These are phyloP conservation scores for Amylostereum areolatum DNA, from an alignment of 1,284 basidiomycete genomes.

Conservation along the genomic window DNA sequence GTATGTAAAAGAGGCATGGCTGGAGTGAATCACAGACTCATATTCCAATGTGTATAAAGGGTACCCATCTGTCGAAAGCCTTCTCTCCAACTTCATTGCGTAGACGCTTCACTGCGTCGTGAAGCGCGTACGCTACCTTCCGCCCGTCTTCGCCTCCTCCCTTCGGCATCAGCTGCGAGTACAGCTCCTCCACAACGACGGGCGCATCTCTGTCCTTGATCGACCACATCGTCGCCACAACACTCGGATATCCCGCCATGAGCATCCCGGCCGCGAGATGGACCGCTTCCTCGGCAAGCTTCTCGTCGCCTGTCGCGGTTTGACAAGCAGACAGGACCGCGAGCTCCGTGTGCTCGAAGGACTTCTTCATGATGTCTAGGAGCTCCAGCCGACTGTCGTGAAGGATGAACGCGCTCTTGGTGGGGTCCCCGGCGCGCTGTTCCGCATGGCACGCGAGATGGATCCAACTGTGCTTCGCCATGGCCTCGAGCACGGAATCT, in stretches of 20 bases:
- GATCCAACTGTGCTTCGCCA: background rate
- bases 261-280: slow-evolving; percentile 21
- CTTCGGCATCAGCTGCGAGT: background rate
- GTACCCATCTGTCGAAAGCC: background rate
- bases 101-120: background rate
- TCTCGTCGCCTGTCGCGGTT: slow-evolving; percentile 16
- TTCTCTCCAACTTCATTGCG: background rate
- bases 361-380: no score
- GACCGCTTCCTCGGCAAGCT: slow-evolving; percentile 14
- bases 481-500: slow-evolving; percentile 7
- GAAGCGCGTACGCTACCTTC: background rate
- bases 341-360: no score
- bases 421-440: background rate
- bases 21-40: no score
- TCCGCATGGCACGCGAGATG: background rate
- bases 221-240: slow-evolving; percentile 20
- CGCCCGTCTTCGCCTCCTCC: background rate
- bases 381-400: no score
- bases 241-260: slow-evolving; percentile 14
- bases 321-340: no score
- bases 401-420: background rate
- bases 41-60: background rate
- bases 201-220: slow-evolving; percentile 12
- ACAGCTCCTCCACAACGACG: slow-evolving; percentile 9
- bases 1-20: no score